A percentile compares a stretch with the other conserved stretches of the same genome.
These are phyloP conservation scores for Penicillium hordei DNA, from an alignment of 2,329 filamentous ascomycete species.

Conservation along the genomic window DNA sequence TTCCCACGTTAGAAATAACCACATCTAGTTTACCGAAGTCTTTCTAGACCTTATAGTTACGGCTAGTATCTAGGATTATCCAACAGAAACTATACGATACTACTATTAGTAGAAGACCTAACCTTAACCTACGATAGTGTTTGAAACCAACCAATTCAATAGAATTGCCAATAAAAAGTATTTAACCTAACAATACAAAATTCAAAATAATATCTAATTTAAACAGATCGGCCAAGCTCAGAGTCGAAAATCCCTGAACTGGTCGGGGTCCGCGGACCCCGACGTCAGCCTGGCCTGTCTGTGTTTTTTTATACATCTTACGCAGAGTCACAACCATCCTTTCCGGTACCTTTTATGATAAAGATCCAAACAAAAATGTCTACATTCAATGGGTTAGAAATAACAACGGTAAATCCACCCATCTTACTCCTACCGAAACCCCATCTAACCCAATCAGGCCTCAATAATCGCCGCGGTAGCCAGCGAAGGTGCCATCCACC, in stretches of 20 bases:
- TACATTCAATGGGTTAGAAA: neutral
- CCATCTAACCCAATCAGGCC: conserved; percentile 5
- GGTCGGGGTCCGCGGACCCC: conserved; percentile 1
- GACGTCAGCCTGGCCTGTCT: neutral
- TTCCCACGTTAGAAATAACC: too few species aligned
- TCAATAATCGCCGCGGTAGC: conserved; percentile 10
- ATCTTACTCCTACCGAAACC: neutral
- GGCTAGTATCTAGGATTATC: too few species aligned
- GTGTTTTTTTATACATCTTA: neutral
- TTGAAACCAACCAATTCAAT: too few species aligned
- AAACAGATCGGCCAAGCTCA: neutral
- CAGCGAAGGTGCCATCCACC: conserved; percentile 13
- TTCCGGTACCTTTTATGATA: too few species aligned
- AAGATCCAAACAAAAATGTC: neutral
- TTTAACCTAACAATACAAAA: too few species aligned
- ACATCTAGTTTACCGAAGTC: too few species aligned
- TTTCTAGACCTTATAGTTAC: too few species aligned
- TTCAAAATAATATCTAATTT: neutral
- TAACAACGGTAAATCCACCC: neutral
- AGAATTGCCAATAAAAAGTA: too few species aligned
- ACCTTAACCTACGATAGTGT: too few species aligned
- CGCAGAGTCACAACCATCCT: neutral
- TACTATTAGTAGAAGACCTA: too few species aligned
- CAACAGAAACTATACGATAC: too few species aligned
- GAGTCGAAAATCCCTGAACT: too few species aligned